Evolutionary conservation across 176 grass and related monocot species (phyloP), one percentile per base, ranked within the genome.

Genomic region (Areca catechu): DNA sequence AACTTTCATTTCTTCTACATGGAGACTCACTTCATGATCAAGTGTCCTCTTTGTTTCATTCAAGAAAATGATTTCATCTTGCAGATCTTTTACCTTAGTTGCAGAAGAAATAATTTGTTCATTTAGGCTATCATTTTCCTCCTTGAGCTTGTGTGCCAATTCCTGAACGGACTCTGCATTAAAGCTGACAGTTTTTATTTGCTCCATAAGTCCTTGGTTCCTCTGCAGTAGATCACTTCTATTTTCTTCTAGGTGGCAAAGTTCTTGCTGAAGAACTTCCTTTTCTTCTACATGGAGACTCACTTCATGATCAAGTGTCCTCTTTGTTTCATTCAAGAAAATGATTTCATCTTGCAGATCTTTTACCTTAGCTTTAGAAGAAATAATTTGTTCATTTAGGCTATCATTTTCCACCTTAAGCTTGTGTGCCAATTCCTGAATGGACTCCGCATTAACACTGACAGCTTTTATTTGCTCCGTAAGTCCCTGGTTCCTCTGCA

Each of bases 1-100:
- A 30, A 48, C 57, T 57, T 83, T 66, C 74, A 88, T 93, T 77
- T 93, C 83, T 72, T 58, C 78, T 60, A 88, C 63, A 61, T 84
- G 89, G 54, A 78, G 70, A 28, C 60, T 70, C 24, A 83, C 53
- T 68, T 43, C 10, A 43, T 43, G 34, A 43, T 43, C 34, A 43
- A 43, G 34, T 43, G 34, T 43, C 34, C 34, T 43, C 34, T 12
- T 43, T 43, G 34, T 43, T 43, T 43, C 34, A 43, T 10, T 43
- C 34, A 43, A 43, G 34, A 43, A 55, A n/a, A 76, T 56, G 63
- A 91, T 56, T 68, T 82, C 79, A 56, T 4, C 56, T 19, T 80
- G 63, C 55, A 86, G 69, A 53, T 77, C 68, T 59, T 86, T 82
- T 54, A 80, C 56, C 61, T 66, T 69, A 71, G 73, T 48, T 29